A percentile compares a stretch with the other conserved stretches of the same genome.
Conservation (phyloP, 2,329 filamentous ascomycete genomes). For the Penicillium sp. region DNA sequence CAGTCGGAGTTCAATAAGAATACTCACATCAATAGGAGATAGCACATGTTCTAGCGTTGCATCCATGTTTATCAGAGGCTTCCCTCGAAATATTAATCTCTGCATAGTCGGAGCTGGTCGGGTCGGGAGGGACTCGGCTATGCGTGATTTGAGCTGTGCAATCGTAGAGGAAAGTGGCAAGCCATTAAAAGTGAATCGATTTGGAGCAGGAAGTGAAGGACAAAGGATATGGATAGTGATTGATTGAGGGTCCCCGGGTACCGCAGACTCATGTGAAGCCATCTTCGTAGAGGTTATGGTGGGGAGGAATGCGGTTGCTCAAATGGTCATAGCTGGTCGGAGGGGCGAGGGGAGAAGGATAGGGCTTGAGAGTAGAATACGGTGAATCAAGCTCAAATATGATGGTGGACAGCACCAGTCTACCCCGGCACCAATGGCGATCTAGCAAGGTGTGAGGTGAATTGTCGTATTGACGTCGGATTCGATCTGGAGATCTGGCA, state of each 20-base stretch:
- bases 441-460: background rate
- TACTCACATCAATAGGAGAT: conserved; percentile 50
- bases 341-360: too few relatives aligned
- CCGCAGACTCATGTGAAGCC: too few relatives aligned
- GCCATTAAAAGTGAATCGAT: conserved; percentile 38
- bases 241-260: background rate
- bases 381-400: too few relatives aligned
- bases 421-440: too few relatives aligned
- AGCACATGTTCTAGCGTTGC: conserved; percentile 52
- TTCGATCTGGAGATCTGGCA: conserved; percentile 10
- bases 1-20: background rate
- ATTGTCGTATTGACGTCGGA: background rate
- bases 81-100: conserved; percentile 58
- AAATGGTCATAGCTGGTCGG: too few relatives aligned
- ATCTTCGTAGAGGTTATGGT: too few relatives aligned
- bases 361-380: too few relatives aligned
- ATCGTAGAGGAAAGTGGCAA: conserved; percentile 47
- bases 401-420: too few relatives aligned
- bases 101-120: conserved; percentile 49
- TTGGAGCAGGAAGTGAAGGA: conserved; percentile 39
- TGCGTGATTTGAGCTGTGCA: conserved; percentile 51
- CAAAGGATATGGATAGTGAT: conserved; percentile 42
- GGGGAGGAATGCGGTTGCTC: too few relatives aligned
- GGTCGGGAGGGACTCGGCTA: conserved; percentile 50
- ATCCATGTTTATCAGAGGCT: conserved; percentile 50